Conservation (phyloP, 805 yeast species). For the Wickerhamiella qilinensis region DNA sequence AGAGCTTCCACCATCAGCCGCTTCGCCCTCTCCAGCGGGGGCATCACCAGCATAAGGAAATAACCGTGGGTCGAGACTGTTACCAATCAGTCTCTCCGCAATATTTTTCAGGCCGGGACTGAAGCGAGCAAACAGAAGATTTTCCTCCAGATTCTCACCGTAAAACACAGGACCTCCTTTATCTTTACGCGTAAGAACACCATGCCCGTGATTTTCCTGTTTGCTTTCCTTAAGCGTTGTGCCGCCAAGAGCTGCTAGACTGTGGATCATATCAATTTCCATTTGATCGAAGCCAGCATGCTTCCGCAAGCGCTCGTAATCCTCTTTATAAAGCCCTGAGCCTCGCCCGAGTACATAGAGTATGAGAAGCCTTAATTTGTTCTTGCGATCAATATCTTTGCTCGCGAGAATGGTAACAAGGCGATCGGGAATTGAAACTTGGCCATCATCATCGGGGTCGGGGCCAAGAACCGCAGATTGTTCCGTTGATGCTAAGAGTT, state of each 20-base stretch:
- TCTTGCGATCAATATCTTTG: conserved; percentile 23
- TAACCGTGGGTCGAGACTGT: conserved; percentile 34
- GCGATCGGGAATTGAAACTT: conserved; percentile 37
- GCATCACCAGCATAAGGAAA: conserved; percentile 54
- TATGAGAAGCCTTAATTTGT: conserved; percentile 59
- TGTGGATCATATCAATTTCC: conserved; percentile 36
- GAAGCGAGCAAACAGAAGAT: conserved; percentile 41
- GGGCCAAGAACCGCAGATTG: conserved; percentile 65
- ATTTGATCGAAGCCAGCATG: conserved; percentile 31
- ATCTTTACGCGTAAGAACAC: conserved; percentile 3
- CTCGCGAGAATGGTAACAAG: conserved; percentile 40
- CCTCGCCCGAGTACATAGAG: conserved; percentile 69
- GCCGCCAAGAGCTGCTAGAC: conserved; percentile 43
- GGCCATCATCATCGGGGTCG: conserved; percentile 48
- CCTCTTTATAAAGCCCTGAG: conserved; percentile 54
- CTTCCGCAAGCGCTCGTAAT: conserved; percentile 49
- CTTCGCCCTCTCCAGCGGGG: conserved; percentile 24
- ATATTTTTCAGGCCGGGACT: conserved; percentile 53
- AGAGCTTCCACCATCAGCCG: conserved; percentile 30
- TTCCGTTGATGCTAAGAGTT: conserved; percentile 70
- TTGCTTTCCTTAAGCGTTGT: conserved; percentile 8
- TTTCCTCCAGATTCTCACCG: conserved; percentile 21
- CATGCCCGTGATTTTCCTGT: conserved; percentile 4
- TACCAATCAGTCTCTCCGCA: conserved; percentile 32
- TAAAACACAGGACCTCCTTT: conserved; percentile 2